Conservation (phyloP, 1,139 yeast species). For the Taphrina communis region DNA sequence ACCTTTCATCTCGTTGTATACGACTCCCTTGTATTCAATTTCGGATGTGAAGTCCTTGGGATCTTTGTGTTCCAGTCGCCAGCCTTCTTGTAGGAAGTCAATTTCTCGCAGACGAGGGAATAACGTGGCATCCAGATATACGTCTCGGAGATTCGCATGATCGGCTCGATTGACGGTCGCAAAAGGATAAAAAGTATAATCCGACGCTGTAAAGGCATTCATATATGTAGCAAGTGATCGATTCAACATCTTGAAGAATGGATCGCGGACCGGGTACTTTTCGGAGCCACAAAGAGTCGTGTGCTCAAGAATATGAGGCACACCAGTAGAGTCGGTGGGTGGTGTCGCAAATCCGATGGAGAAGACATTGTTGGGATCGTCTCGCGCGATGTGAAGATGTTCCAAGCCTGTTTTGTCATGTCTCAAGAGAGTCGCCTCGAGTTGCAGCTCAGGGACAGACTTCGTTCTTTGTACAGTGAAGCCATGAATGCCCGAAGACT, state of each 20-base stretch:
- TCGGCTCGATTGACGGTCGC: slow-evolving; percentile 89
- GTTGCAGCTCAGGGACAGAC: slow-evolving; percentile 78
- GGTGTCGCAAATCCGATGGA: slow-evolving; percentile 90
- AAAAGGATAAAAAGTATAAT: slow-evolving; percentile 93
- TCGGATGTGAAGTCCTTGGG: slow-evolving; percentile 65
- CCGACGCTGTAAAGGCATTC: slow-evolving; percentile 97
- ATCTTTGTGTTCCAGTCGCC: slow-evolving; percentile 85
- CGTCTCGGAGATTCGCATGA: slow-evolving; percentile 80
- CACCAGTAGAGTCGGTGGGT: slow-evolving; percentile 91
- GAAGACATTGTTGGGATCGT: slow-evolving; percentile 84
- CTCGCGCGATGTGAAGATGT: slow-evolving; percentile 83
- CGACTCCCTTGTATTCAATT: slow-evolving; percentile 87
- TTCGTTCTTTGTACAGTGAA: slow-evolving; percentile 53
- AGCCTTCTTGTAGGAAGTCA: slow-evolving; percentile 95
- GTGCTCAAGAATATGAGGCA: slow-evolving; percentile 90
- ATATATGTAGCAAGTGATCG: slow-evolving; percentile 86
- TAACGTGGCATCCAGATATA: slow-evolving; percentile 84
- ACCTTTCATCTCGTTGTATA: slow-evolving; percentile 98
- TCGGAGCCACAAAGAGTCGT: slow-evolving; percentile 92
- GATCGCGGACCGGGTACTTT: slow-evolving; percentile 92
- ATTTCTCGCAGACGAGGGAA: slow-evolving; percentile 77
- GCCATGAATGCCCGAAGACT: slow-evolving; percentile 23
- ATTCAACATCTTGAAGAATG: slow-evolving; percentile 95
- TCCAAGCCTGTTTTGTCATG: slow-evolving; percentile 75
- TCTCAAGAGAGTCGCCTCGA: slow-evolving; percentile 74